Conservation (phyloP, 495 filamentous ascomycete species). For the Achaetomiella virescens region DNA sequence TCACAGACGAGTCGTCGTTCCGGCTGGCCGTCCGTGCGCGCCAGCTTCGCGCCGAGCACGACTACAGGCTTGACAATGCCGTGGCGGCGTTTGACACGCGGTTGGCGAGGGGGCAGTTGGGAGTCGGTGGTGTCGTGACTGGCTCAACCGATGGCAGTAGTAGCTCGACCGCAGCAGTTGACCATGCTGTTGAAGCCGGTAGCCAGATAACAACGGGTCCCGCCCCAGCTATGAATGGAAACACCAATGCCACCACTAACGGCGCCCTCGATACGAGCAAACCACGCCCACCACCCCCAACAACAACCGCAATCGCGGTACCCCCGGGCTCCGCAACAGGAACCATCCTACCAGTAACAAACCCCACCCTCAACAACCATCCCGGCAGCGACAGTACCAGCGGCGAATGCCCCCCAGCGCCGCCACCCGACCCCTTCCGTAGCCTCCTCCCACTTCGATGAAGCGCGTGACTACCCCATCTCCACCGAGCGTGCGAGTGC, state of each 20-base stretch:
- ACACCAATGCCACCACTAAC: neutral
- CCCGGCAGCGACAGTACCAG: no score
- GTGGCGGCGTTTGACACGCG: slow-evolving; percentile 18
- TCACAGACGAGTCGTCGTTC: slow-evolving; percentile 58
- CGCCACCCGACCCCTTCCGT: no score
- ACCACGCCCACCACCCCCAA: neutral
- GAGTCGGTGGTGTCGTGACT: no score
- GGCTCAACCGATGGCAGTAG: neutral
- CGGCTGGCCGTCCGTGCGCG: slow-evolving; percentile 54
- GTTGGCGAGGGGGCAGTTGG: neutral
- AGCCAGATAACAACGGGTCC: no score
- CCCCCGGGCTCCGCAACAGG: no score
- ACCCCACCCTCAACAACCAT: neutral
- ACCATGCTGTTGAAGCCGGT: no score
- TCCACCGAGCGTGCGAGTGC: slow-evolving; percentile 60
- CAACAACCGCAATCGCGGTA: neutral
- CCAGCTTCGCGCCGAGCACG: slow-evolving; percentile 48
- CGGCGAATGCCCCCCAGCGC: no score
- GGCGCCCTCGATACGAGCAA: neutral
- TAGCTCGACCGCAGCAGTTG: no score
- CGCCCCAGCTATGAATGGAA: neutral
- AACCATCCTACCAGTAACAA: no score
- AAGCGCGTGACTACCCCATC: slow-evolving; percentile 53
- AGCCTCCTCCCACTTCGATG: no score
- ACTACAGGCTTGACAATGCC: slow-evolving; percentile 35